phyloP scores from a whole-genome alignment of 2,329 filamentous ascomycete genomes.

The Exophiala oligosperma region DNA sequence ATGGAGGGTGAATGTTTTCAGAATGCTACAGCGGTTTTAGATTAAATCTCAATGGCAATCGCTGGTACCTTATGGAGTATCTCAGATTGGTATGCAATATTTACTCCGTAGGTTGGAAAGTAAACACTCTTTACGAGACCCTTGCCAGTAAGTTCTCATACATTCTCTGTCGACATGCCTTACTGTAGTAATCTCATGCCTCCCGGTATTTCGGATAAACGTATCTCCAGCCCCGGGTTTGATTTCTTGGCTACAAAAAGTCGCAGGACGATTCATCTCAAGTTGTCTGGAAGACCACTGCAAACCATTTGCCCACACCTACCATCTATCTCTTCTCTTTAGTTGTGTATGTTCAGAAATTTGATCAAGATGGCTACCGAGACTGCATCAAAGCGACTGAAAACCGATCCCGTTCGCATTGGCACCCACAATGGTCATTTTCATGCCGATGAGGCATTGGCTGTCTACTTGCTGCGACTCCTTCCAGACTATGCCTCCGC shows the following conservation, averaged over 20 bases:
- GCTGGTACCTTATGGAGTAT: too few species aligned
- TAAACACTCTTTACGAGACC: too few species aligned
- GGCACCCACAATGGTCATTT: constrained; percentile 98
- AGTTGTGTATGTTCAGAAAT: constrained; percentile 39
- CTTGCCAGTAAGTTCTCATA: too few species aligned
- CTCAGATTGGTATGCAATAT: too few species aligned
- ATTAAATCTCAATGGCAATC: too few species aligned
- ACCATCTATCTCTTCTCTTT: not conserved
- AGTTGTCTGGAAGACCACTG: not conserved
- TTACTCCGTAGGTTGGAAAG: too few species aligned
- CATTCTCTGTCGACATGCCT: too few species aligned
- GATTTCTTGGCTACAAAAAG: too few species aligned
- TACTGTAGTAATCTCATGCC: too few species aligned
- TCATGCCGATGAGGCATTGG: constrained; percentile 96
- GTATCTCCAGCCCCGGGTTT: not conserved
- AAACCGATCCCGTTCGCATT: constrained; percentile 71
- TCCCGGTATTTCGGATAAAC: not conserved
- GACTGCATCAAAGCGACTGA: constrained; percentile 77
- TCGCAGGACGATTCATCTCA: not conserved
- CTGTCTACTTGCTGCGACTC: constrained; percentile 90
- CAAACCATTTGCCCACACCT: not conserved
- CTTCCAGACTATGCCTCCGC: constrained; percentile 78
- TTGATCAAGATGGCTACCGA: constrained; percentile 63
- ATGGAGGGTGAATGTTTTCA: too few species aligned
- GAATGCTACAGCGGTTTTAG: too few species aligned